Percentiles rank a stretch among this genome's conserved stretches.
Evolutionary conservation across 108 stramenopile genomes (phyloP).

Genomic region (Pseudonitzschia multiseries): DNA sequence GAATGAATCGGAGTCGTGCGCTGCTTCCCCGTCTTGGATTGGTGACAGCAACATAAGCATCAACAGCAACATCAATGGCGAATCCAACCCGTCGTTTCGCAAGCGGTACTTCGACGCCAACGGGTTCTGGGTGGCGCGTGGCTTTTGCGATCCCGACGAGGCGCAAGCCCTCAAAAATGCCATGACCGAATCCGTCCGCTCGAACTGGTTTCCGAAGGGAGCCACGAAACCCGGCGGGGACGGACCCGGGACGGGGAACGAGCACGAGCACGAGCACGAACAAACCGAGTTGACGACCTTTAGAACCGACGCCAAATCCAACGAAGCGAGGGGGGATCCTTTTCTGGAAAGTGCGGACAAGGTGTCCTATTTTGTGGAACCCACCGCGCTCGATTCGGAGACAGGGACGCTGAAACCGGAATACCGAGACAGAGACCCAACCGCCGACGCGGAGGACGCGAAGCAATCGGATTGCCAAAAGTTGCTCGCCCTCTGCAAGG

Average conservation of each 20-base stretch:
- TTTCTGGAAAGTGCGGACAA: conserved; percentile 80
- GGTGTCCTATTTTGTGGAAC: conserved; percentile 88
- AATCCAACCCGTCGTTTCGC: background rate
- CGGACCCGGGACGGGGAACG: background rate
- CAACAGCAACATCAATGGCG: too few relatives aligned
- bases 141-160: conserved; percentile 42
- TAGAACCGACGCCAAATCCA: conserved; percentile 75
- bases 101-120: conserved; percentile 57
- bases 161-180: conserved; percentile 56
- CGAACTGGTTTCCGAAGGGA: conserved; percentile 58
- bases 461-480: conserved; percentile 50
- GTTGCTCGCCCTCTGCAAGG: conserved; percentile 84
- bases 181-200: conserved; percentile 57
- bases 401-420: conserved; percentile 3
- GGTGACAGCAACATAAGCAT: background rate
- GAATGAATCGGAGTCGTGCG: background rate
- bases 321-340: conserved; percentile 81
- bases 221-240: conserved; percentile 9
- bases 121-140: conserved; percentile 55
- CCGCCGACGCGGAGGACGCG: too few relatives aligned
- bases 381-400: conserved; percentile 48
- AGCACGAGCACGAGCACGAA: background rate
- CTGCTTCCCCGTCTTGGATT: background rate
- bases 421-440: conserved; percentile 1
- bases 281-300: conserved; percentile 45